Evolutionary conservation across 2,329 filamentous ascomycete species (phyloP).

Genomic region (Stenocarpella maydis): DNA sequence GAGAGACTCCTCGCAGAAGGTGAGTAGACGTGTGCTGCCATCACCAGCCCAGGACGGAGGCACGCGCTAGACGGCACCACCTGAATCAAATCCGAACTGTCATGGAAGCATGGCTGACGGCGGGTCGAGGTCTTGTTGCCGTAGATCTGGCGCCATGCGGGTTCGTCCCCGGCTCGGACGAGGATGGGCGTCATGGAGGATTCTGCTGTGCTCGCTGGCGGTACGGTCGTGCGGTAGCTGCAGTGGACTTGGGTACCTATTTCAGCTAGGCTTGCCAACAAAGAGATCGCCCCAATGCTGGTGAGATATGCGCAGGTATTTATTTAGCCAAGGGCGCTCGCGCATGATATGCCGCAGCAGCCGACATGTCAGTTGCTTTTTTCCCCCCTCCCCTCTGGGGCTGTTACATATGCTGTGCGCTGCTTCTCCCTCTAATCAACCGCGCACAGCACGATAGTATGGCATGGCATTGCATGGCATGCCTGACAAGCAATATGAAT

Average conservation of each 20-base stretch:
- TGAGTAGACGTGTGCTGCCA: neutral
- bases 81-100: slow-evolving; percentile 17
- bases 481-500: neutral
- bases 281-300: slow-evolving; percentile 13
- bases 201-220: neutral
- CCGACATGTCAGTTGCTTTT: neutral
- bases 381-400: neutral
- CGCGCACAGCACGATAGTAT: neutral
- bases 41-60: neutral
- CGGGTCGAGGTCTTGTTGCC: slow-evolving; percentile 9
- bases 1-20: neutral
- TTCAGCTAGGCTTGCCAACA: neutral
- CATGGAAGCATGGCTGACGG: slow-evolving; percentile 7
- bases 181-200: slow-evolving; percentile 17
- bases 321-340: slow-evolving; percentile 3
- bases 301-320: neutral
- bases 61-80: slow-evolving; percentile 12
- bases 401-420: neutral
- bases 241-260: neutral
- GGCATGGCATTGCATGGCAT: neutral
- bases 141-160: slow-evolving; percentile 16
- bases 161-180: slow-evolving; percentile 11
- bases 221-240: neutral
- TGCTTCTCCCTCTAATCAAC: slow-evolving; percentile 3
- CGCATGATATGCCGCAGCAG: slow-evolving; percentile 1